Base-by-base conservation (phyloP, 1,284 basidiomycete genomes). In the Naganishia albida region DNA sequence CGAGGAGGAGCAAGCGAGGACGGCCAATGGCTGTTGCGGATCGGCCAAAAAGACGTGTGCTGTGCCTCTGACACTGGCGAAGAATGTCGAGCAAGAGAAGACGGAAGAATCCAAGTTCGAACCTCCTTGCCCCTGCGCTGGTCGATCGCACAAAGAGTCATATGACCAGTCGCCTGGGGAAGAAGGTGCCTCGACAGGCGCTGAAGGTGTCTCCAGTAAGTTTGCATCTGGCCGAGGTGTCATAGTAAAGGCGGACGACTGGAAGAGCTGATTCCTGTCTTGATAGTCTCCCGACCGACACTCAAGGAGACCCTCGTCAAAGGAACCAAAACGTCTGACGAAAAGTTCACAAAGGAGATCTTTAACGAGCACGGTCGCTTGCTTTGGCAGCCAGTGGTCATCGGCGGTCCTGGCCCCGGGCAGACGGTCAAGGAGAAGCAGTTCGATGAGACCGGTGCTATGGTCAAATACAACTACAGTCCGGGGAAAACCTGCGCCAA, bases 321-420 rank as follows among this genome's bases (percentile, higher is more conserved):
- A n/a, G 34, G n/a, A 7, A n/a, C 30, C 12, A 20, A 10, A 15
- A 30, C 7, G 6, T 18, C 23, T 10, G 16, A 23, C 16, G 51
- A 53, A 18, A 18, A 18, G 28, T 34, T 53, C 2, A 34, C 20
- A 0, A 38, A 53, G n/a, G 51, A 51, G 28, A 25, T 30, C 7
- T 51, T 38, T 28, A n/a, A 53, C 34, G 51, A 15, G 18, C n/a
- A 39, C 20, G 51, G 51, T 20, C 51, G 51, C n/a, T 13, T 53
- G 16, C 16, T 53, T 13, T 53, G 51, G 51, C 28, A 15, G 18
- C 16, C n/a, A 34, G 34, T 53, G 10, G 34, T 53, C 18, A 6
- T 10, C 7, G 51, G 50, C 25, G 43, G 46, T 34, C 34, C 34
- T 34, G 34, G 34, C 10, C 34, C 4, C 4, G 34, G 34, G 34